Conservation (phyloP, 2,329 filamentous ascomycete genomes). For the Talaromyces rugulosus region DNA sequence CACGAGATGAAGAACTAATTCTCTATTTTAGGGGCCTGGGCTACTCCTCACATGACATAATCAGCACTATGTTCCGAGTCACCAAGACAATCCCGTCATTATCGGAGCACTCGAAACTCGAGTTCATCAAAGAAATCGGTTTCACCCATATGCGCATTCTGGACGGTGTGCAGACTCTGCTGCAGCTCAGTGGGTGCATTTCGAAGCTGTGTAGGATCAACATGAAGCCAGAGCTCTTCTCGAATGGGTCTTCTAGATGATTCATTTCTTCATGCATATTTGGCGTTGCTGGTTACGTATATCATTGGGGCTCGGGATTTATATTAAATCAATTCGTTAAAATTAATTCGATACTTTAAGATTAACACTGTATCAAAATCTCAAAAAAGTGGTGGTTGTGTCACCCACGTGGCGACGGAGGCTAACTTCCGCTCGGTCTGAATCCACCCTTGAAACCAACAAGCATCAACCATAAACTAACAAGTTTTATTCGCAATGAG, state of each 20-base stretch:
- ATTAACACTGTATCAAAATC: too few relatives aligned
- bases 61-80: conserved; percentile 98
- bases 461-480: too few relatives aligned
- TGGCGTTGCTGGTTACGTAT: neutral
- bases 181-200: conserved; percentile 90
- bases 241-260: conserved; percentile 14
- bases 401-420: neutral
- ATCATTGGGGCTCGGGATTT: neutral
- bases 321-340: neutral
- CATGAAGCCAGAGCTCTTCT: conserved; percentile 86
- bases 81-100: conserved; percentile 92
- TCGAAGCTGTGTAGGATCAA: conserved; percentile 90
- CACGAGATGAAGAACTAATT: conserved; percentile 2
- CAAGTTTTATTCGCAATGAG: neutral
- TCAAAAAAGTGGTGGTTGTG: too few relatives aligned
- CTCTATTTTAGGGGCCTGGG: conserved; percentile 61
- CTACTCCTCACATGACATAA: conserved; percentile 98
- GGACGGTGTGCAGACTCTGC: conserved; percentile 92
- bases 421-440: neutral
- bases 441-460: neutral
- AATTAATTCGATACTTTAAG: neutral
- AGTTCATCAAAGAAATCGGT: conserved; percentile 98
- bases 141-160: conserved; percentile 99
- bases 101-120: conserved; percentile 90
- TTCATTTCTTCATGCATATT: neutral